Evolutionary conservation across 495 filamentous ascomycete species (phyloP), one percentile per base, ranked within the genome.

Genomic region (Rostrohypoxylon terebratum): DNA sequence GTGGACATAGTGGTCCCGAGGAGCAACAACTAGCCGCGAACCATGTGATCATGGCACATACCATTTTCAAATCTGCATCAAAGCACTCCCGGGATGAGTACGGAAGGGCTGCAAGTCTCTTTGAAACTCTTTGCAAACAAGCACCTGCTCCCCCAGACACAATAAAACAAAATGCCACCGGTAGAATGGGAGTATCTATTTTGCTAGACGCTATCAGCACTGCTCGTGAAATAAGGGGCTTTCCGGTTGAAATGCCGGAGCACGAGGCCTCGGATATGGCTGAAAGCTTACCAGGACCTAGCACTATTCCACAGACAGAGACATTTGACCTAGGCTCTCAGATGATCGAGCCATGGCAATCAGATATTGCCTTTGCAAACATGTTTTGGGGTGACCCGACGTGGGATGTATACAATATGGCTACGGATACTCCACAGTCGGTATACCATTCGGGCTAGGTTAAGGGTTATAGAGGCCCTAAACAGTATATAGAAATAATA

Each of bases 21-120:
- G 76, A 78, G 25, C 76, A 75, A 36, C 73, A 77, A 21, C 36
- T 77, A 20, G 76, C 76, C 1, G 74, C 76, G 23, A 78, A 77
- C 50, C 74, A 77, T 66, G 74, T 77, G 14, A 65, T 74, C 7
- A 59, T 78, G 67, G 61, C 71, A 5, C 75, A 77, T n/a, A 54
- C 71, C 5, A 72, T 77, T 3, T 75, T 78, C 36, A 77, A 68
- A 33, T 45, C 71, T 7, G 25, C 55, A 10, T 40, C 69, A 13
- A 45, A 14, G 23, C 50, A 51, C 5, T 68, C 72, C 9, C 42
- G 47, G 28, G 74, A 78, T 48, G 76, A 78, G 45, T 72, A 66
- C 2, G 65, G 50, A 0, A 62, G 74, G 13, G 74, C 53, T 13
- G 68, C 76, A 7, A 68, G 25, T 21, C 50, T 69, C 9, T 75